Evolutionary conservation across 352 stramenopile genomes (phyloP).

Genomic region (Phytopythium delawarense): DNA sequence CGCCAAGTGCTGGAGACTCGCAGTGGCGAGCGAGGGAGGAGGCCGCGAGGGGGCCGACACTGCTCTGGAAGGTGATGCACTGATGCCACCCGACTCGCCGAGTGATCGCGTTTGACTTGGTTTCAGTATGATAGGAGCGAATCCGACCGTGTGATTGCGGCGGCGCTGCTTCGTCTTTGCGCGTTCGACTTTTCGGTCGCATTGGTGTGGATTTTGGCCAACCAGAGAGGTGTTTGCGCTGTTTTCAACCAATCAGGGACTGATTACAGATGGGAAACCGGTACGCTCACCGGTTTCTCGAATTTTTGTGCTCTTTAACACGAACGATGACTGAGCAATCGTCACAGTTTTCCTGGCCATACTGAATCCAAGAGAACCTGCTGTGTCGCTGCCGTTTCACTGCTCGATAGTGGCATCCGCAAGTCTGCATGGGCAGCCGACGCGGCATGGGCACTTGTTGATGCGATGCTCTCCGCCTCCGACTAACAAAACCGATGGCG

Average conservation of each 20-base stretch:
- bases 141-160: not conserved
- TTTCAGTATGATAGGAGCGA: not conserved
- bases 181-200: not conserved
- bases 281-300: not conserved
- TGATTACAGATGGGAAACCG: not conserved
- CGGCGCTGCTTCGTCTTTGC: slow-evolving; percentile 4
- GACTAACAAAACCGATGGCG: too few species aligned
- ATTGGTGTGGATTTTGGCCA: not conserved
- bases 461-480: too few species aligned
- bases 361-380: not conserved
- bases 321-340: not conserved
- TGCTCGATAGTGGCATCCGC: not conserved
- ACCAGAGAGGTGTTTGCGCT: not conserved
- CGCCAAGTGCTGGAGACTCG: not conserved
- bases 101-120: not conserved
- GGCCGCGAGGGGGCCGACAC: not conserved
- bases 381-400: not conserved
- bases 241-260: not conserved
- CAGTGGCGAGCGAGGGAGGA: not conserved
- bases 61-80: not conserved
- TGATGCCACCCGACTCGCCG: not conserved
- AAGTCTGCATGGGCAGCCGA: too few species aligned
- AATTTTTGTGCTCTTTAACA: not conserved
- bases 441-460: too few species aligned
- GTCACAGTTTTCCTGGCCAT: not conserved